Evolutionary conservation across 169 alveolate genomes (phyloP).

Genomic region (Babesia bigemina): DNA sequence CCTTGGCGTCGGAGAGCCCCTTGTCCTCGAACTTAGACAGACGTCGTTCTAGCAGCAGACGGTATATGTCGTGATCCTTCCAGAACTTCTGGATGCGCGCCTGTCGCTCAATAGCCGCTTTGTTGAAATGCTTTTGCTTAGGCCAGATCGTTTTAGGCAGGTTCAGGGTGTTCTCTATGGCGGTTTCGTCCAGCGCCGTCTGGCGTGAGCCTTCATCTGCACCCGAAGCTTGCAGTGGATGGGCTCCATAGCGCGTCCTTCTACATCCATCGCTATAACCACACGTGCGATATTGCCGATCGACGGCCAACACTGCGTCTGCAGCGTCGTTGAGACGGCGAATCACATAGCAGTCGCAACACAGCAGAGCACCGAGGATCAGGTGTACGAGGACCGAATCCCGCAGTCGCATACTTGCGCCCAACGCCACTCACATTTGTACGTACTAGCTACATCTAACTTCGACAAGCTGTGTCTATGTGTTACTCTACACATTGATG

Average conservation of each 20-base stretch:
- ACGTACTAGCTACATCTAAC: background rate
- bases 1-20: constrained; percentile 2
- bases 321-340: background rate
- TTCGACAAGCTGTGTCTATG: background rate
- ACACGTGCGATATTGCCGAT: background rate
- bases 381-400: background rate
- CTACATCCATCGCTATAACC: background rate
- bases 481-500: constrained; percentile 5
- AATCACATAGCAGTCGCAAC: constrained; percentile 1
- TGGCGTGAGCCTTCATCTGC: background rate
- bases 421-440: constrained; percentile 3
- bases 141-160: constrained; percentile 65
- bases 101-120: constrained; percentile 61
- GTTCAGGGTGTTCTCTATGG: constrained; percentile 14
- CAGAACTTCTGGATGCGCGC: constrained; percentile 59
- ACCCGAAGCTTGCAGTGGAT: background rate
- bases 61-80: constrained; percentile 61
- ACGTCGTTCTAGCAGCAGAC: constrained; percentile 23
- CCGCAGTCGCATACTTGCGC: constrained; percentile 30
- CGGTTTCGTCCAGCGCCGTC: background rate
- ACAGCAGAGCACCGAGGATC: constrained; percentile 2
- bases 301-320: background rate
- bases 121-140: constrained; percentile 23
- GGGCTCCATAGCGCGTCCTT: background rate
- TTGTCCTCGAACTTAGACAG: background rate